Conservation (phyloP, 2,329 filamentous ascomycete genomes). For the Thelonectria blattea region DNA sequence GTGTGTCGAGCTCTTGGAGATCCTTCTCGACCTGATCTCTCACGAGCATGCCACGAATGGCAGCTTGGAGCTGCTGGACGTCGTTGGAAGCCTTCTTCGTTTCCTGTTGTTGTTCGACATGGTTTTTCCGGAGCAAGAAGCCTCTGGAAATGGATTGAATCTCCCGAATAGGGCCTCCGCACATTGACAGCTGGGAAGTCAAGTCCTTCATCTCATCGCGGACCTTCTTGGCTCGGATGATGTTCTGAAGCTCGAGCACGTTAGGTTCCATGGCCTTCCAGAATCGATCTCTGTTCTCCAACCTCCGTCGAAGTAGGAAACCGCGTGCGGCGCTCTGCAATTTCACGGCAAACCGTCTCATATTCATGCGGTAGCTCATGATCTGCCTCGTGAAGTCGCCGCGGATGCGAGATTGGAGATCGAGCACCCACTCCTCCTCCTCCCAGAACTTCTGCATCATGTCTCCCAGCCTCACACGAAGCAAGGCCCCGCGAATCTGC, state of each 20-base stretch:
- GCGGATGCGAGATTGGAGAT: constrained; percentile 85
- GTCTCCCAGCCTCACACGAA: constrained; percentile 77
- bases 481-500: constrained; percentile 80
- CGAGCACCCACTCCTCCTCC: constrained; percentile 75
- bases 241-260: constrained; percentile 80
- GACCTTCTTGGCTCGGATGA: constrained; percentile 73
- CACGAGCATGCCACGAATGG: constrained; percentile 69
- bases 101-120: constrained; percentile 62
- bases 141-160: constrained; percentile 72
- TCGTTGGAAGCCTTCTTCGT: constrained; percentile 58
- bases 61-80: constrained; percentile 68
- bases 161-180: constrained; percentile 67
- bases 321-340: constrained; percentile 83
- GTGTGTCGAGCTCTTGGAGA: constrained; percentile 56
- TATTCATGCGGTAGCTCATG: constrained; percentile 78
- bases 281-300: constrained; percentile 67
- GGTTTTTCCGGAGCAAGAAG: constrained; percentile 65
- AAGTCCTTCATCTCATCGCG: constrained; percentile 63
- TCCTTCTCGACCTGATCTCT: constrained; percentile 63
- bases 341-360: constrained; percentile 79
- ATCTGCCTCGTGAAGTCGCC: constrained; percentile 89
- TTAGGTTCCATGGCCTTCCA: constrained; percentile 75
- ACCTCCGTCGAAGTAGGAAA: constrained; percentile 70
- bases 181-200: constrained; percentile 65
- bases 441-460: constrained; percentile 93